phyloP scores from a whole-genome alignment of 805 yeast genomes.

The Lipomyces yamanashiensis region DNA sequence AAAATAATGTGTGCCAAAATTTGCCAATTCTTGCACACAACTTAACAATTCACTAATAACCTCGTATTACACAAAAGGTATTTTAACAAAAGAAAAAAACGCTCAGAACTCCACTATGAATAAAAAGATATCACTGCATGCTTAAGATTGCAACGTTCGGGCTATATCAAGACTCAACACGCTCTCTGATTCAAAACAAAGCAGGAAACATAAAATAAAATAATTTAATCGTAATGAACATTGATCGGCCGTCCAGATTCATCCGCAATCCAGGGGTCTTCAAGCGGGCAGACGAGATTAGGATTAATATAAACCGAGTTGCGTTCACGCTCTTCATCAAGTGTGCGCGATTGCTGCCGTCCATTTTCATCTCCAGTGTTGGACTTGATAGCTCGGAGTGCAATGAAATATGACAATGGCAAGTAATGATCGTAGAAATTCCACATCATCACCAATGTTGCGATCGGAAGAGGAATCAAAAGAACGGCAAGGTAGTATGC shows the following conservation, averaged over 20 bases:
- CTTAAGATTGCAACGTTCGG: neutral
- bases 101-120: slow-evolving; percentile 9
- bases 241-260: slow-evolving; percentile 28
- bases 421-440: slow-evolving; percentile 79
- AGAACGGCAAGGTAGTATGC: slow-evolving; percentile 76
- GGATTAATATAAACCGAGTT: slow-evolving; percentile 80
- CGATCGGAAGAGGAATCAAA: slow-evolving; percentile 75
- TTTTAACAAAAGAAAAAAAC: neutral
- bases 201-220: neutral
- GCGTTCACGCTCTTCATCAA: slow-evolving; percentile 78
- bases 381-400: slow-evolving; percentile 65
- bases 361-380: neutral
- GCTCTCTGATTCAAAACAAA: neutral
- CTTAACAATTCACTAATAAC: neutral
- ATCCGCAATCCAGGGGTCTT: slow-evolving; percentile 79
- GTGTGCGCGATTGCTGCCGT: slow-evolving; percentile 51
- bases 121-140: neutral
- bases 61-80: neutral
- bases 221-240: slow-evolving; percentile 21
- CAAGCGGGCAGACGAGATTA: slow-evolving; percentile 66
- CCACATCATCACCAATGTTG: slow-evolving; percentile 70
- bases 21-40: too few relatives aligned
- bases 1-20: too few relatives aligned
- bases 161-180: neutral
- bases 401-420: slow-evolving; percentile 84